Percentiles rank a stretch among this genome's conserved stretches.
These are phyloP conservation scores for Uronychia setigera DNA, from an alignment of 73 alveolate genomes.

Conservation along the genomic window DNA sequence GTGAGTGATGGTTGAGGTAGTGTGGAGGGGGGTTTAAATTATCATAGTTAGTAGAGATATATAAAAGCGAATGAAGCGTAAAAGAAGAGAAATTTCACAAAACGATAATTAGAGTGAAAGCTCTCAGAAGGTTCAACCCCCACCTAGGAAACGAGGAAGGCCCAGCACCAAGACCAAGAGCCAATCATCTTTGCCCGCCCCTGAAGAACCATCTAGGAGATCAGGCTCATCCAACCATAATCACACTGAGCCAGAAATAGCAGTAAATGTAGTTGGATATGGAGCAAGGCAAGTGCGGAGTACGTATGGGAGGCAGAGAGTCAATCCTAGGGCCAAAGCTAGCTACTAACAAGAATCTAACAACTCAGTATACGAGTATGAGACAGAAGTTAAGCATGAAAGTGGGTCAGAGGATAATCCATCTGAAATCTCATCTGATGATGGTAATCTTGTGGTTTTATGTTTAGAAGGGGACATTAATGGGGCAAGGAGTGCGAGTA, in stretches of 20 bases:
- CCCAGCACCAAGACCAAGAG: not conserved
- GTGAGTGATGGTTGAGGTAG: too few species aligned
- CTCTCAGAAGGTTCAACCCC: too few species aligned
- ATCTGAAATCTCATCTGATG: not conserved
- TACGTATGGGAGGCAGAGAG: not conserved
- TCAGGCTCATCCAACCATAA: not conserved
- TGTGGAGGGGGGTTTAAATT: too few species aligned
- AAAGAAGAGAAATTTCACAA: too few species aligned
- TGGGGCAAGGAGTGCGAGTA: not conserved
- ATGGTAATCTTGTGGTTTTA: not conserved
- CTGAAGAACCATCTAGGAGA: not conserved
- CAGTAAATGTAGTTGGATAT: not conserved
- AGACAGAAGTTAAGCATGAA: not conserved
- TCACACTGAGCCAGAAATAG: not conserved
- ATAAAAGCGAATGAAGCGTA: too few species aligned
- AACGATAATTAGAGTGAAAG: too few species aligned
- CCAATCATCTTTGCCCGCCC: not conserved
- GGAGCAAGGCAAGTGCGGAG: not conserved
- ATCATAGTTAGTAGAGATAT: too few species aligned
- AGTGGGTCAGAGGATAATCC: not conserved
- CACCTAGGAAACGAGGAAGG: not conserved
- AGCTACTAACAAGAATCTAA: not conserved
- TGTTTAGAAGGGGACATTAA: not conserved
- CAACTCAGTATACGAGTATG: not conserved
- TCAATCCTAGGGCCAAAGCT: not conserved